Evolutionary conservation across 2,329 filamentous ascomycete species (phyloP), one percentile per base, ranked within the genome.

Genomic region (Aureobasidium namibiae): DNA sequence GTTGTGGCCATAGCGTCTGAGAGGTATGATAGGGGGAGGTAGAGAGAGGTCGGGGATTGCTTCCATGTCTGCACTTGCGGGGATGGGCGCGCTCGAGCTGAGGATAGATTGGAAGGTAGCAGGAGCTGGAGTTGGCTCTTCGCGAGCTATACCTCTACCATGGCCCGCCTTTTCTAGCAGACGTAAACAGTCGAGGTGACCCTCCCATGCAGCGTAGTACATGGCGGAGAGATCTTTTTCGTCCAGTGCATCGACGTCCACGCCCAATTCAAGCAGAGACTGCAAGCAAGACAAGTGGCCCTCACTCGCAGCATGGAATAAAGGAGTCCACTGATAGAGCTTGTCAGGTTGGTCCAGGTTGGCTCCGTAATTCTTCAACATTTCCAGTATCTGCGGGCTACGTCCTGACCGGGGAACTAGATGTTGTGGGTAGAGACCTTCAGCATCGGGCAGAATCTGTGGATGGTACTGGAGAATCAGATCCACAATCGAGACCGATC

Each of bases 141-240:
- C 70, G 63, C 59, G 70, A 56, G 60, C 67, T 61, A 70, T 67
- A 34, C 67, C 72, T 60, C 69, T 67, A 23, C 66, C 68, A 31
- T 67, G 70, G 42, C 67, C 70, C 24, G 75, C 73, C 1, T 85
- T 83, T 4, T 86, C 86, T 33, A 99, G 82, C 8, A 96, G 80
- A 67, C 87, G 86, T 89, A 99, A 96, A 75, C 94, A 97, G 68
- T 92, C 88, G 58, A 97, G 76, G 70, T 97, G 90, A 0, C 94
- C 94, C 75, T 99, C 94, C 94, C 94, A 99, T 0, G 91, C 92
- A 14, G 94, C 94, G 73, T 99, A 99, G 73, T 99, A 99, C 86
- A 97, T 91, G 29, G 94, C 92, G 2, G 92, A 90, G 4, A 97
- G 80, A 16, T 86, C 87, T 70, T 97, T 99, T 74, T 99, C 94